These are phyloP conservation scores for Pezicula neosporulosa DNA, from an alignment of 2,329 filamentous ascomycete species.

Conservation along the genomic window DNA sequence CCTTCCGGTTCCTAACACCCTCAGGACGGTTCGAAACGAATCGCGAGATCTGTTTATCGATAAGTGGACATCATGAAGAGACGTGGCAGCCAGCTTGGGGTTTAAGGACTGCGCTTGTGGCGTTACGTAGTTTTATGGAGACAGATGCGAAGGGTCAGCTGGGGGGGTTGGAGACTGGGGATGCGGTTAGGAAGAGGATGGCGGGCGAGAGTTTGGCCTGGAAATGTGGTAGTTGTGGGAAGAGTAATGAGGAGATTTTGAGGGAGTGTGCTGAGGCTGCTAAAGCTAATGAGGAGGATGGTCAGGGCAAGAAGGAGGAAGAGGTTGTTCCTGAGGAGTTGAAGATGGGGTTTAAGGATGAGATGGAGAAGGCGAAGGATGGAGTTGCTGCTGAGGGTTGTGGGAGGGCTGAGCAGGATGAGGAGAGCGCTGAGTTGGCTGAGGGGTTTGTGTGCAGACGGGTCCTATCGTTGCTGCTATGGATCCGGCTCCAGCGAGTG, in stretches of 20 bases:
- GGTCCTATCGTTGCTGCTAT: slow-evolving; percentile 22
- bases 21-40: slow-evolving; percentile 94
- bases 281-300: slow-evolving; percentile 33
- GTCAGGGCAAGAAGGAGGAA: slow-evolving; percentile 32
- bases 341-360: slow-evolving; percentile 67
- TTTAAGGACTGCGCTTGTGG: slow-evolving; percentile 79
- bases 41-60: slow-evolving; percentile 92
- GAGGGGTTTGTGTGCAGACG: slow-evolving; percentile 58
- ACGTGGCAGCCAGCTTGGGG: slow-evolving; percentile 99
- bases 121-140: slow-evolving; percentile 88
- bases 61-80: slow-evolving; percentile 94
- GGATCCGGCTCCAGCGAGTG: slow-evolving; percentile 17
- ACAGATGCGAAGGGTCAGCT: slow-evolving; percentile 84
- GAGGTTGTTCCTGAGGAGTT: slow-evolving; percentile 50
- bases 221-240: slow-evolving; percentile 68
- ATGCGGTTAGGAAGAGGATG: slow-evolving; percentile 62
- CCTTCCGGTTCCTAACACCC: slow-evolving; percentile 93
- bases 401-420: slow-evolving; percentile 22
- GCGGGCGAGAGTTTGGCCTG: slow-evolving; percentile 65
- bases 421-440: slow-evolving; percentile 46
- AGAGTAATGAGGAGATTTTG: slow-evolving; percentile 71
- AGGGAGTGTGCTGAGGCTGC: slow-evolving; percentile 62
- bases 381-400: no score
- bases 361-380: slow-evolving; percentile 47
- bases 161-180: slow-evolving; percentile 77